phyloP scores from a whole-genome alignment of 2,329 filamentous ascomycete genomes.

The Proliferodiscus dingleyae region DNA sequence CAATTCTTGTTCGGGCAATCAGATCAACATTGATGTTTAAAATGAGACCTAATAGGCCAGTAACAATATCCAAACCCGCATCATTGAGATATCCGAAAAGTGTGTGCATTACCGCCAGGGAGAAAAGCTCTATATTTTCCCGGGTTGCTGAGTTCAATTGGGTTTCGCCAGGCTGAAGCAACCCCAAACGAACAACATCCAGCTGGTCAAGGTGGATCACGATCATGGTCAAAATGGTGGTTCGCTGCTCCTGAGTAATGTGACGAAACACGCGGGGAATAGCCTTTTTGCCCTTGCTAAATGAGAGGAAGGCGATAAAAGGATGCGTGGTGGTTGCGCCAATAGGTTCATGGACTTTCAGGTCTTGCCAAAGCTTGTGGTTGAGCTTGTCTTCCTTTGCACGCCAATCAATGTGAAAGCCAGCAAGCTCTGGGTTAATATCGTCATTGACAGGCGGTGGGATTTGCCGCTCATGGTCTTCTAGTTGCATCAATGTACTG shows the following conservation, averaged over 20 bases:
- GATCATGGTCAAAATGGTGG: constrained; percentile 93
- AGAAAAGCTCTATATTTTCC: constrained; percentile 91
- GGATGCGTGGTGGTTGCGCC: constrained; percentile 73
- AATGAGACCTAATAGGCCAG: constrained; percentile 81
- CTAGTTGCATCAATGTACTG: constrained; percentile 81
- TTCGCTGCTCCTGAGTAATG: constrained; percentile 85
- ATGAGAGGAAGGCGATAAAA: constrained; percentile 93
- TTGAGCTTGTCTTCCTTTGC: constrained; percentile 68
- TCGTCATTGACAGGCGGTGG: constrained; percentile 60
- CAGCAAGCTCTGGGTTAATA: constrained; percentile 62
- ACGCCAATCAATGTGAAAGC: constrained; percentile 75
- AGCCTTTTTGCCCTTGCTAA: constrained; percentile 92
- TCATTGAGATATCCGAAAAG: constrained; percentile 88
- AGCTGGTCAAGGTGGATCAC: constrained; percentile 88
- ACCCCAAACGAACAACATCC: constrained; percentile 80
- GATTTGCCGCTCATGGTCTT: constrained; percentile 83
- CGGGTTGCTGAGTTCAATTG: constrained; percentile 72
- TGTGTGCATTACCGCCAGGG: constrained; percentile 79
- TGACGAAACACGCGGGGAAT: constrained; percentile 94
- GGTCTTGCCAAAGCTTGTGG: constrained; percentile 72
- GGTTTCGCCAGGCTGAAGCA: constrained; percentile 66
- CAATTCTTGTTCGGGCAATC: constrained; percentile 83
- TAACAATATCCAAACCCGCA: constrained; percentile 83
- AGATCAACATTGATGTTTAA: constrained; percentile 75
- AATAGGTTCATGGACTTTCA: constrained; percentile 93